These are phyloP conservation scores for Diaporthe citri DNA, from an alignment of 2,329 filamentous ascomycete species.

Conservation along the genomic window DNA sequence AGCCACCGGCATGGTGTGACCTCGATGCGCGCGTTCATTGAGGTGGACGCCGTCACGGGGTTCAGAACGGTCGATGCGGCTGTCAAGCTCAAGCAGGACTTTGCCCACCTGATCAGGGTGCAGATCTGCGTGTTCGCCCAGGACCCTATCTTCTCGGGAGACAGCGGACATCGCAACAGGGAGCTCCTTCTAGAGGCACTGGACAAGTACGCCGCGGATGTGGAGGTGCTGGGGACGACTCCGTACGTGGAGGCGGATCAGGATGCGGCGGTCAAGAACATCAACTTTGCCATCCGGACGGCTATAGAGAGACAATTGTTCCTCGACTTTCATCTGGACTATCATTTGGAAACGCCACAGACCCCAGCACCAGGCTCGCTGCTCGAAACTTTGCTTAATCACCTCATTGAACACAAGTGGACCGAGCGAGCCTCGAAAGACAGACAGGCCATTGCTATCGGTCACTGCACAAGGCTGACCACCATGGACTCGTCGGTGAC, in stretches of 20 bases:
- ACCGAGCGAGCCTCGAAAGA: conserved; percentile 46
- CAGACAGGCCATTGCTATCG: conserved; percentile 66
- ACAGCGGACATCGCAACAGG: conserved; percentile 63
- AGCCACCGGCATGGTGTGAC: conserved; percentile 75
- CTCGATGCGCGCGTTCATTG: conserved; percentile 77
- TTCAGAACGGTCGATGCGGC: conserved; percentile 61
- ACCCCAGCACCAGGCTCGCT: conserved; percentile 58
- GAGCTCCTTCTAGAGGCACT: conserved; percentile 56
- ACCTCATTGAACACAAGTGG: conserved; percentile 66
- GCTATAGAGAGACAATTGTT: conserved; percentile 66
- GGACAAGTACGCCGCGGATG: conserved; percentile 47
- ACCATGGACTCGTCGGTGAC: conserved; percentile 61
- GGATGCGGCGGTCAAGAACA: conserved; percentile 60
- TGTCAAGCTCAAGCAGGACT: conserved; percentile 67
- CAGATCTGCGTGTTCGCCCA: conserved; percentile 81
- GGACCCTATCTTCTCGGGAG: conserved; percentile 72
- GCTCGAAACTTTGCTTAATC: conserved; percentile 49
- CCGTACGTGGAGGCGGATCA: conserved; percentile 75
- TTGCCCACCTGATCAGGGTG: conserved; percentile 65
- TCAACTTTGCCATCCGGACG: conserved; percentile 71
- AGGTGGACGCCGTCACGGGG: conserved; percentile 74
- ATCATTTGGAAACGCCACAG: conserved; percentile 65
- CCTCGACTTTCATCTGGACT: conserved; percentile 80
- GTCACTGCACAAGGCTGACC: conserved; percentile 77
- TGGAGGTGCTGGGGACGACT: conserved; percentile 75